phyloP scores from a whole-genome alignment of 257 asterid species.

The Paulownia fortunei region DNA sequence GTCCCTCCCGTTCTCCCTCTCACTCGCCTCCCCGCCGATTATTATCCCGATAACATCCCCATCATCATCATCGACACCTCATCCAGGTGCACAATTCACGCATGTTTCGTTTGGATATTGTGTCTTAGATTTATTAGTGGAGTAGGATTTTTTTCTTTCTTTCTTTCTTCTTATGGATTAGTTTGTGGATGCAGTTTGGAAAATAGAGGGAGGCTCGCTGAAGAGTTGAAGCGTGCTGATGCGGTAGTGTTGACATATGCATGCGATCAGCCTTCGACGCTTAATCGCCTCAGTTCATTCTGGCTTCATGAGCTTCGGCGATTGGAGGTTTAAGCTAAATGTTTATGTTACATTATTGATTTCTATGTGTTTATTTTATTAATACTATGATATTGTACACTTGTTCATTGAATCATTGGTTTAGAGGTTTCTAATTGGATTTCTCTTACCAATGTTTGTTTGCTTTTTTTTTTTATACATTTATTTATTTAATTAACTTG shows the following conservation, averaged over 20 bases:
- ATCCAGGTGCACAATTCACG: slow-evolving; percentile 60
- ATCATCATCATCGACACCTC: slow-evolving; percentile 87
- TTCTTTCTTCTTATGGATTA: neutral
- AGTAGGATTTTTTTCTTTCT: neutral
- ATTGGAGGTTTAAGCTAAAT: slow-evolving; percentile 67
- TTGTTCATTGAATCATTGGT: neutral
- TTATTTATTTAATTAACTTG: neutral
- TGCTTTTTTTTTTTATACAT: neutral
- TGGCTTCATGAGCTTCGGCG: slow-evolving; percentile 96
- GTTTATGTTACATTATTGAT: slow-evolving; percentile 12
- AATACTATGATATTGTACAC: neutral
- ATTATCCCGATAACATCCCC: slow-evolving; percentile 85
- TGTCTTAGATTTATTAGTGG: neutral
- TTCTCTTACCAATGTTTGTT: neutral
- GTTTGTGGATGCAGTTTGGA: slow-evolving; percentile 73
- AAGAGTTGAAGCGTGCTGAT: slow-evolving; percentile 97
- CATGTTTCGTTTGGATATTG: neutral
- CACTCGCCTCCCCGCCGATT: slow-evolving; percentile 95
- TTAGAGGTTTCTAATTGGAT: slow-evolving; percentile 3
- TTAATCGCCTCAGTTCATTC: slow-evolving; percentile 86
- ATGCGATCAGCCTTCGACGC: slow-evolving; percentile 88
- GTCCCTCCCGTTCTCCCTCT: slow-evolving; percentile 93
- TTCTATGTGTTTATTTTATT: neutral
- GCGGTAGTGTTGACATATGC: slow-evolving; percentile 95
- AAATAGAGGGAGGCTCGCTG: slow-evolving; percentile 87